Percentiles rank a stretch among this genome's conserved stretches.
phyloP scores from a whole-genome alignment of 495 filamentous ascomycete species.

The Talaromyces proteolyticus region DNA sequence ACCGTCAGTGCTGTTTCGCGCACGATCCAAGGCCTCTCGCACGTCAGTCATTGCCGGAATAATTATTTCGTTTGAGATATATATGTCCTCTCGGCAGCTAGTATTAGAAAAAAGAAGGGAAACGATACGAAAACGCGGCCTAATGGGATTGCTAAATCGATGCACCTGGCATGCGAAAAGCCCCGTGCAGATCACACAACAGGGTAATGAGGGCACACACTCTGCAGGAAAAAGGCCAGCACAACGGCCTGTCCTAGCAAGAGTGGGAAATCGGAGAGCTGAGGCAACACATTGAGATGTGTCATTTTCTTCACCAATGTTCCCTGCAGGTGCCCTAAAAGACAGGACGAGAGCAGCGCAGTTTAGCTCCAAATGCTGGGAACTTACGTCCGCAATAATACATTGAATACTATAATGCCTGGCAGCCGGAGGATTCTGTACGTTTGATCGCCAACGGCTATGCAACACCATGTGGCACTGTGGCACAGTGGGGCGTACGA shows the following conservation, averaged over 20 bases:
- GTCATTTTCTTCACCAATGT: neutral
- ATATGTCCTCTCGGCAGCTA: neutral
- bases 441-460: neutral
- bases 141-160: neutral
- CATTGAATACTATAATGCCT: no score
- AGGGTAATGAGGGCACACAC: neutral
- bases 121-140: neutral
- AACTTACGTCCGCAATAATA: neutral
- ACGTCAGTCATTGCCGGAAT: slow-evolving; percentile 9
- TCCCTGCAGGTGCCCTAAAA: neutral
- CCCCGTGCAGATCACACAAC: neutral
- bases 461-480: neutral
- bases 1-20: slow-evolving; percentile 56
- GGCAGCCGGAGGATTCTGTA: neutral
- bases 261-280: neutral
- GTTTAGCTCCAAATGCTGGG: neutral
- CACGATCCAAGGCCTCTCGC: slow-evolving; percentile 56
- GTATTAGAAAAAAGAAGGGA: neutral
- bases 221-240: neutral
- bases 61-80: no score
- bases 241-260: neutral
- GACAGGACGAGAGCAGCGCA: neutral
- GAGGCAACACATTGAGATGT: neutral
- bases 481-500: neutral
- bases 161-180: neutral